Conservation (phyloP, 768 basidiomycete genomes). For the Pisolithus orientalis region DNA sequence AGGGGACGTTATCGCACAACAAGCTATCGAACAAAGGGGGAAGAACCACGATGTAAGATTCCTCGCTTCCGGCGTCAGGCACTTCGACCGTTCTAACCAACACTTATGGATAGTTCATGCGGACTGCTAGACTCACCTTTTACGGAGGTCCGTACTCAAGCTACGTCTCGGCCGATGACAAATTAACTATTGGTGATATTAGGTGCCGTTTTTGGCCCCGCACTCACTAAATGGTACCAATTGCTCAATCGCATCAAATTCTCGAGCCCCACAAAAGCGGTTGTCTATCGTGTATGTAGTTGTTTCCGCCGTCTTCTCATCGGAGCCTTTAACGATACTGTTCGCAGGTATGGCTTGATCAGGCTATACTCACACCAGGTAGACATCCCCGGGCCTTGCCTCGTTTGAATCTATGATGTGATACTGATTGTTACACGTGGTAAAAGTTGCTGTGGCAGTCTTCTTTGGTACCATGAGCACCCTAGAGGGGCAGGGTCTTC, state of each 20-base stretch:
- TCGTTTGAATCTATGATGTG: background rate
- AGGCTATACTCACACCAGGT: slow-evolving; percentile 71
- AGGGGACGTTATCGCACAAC: slow-evolving; percentile 83
- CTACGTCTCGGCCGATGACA: background rate
- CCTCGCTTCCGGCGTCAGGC: background rate
- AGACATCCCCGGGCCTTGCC: slow-evolving; percentile 7
- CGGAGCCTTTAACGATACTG: background rate
- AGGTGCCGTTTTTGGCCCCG: slow-evolving; percentile 75
- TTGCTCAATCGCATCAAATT: slow-evolving; percentile 69
- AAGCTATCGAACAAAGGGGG: slow-evolving; percentile 69
- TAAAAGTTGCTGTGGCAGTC: slow-evolving; percentile 37
- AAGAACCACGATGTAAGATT: slow-evolving; percentile 65
- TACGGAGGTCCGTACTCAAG: slow-evolving; percentile 53
- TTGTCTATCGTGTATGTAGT: slow-evolving; percentile 54
- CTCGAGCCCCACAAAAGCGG: slow-evolving; percentile 47
- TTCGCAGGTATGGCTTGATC: slow-evolving; percentile 72
- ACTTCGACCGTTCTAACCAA: too few relatives aligned
- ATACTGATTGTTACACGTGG: slow-evolving; percentile 3
- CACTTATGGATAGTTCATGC: slow-evolving; percentile 35
- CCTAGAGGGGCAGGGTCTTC: slow-evolving; percentile 64
- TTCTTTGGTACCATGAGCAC: slow-evolving; percentile 76
- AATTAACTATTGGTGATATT: background rate
- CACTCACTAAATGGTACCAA: slow-evolving; percentile 77
- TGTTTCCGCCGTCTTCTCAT: background rate
- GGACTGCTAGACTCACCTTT: slow-evolving; percentile 59